Evolutionary conservation across 2,329 filamentous ascomycete species (phyloP).

Genomic region (Aspergillus clavatus): DNA sequence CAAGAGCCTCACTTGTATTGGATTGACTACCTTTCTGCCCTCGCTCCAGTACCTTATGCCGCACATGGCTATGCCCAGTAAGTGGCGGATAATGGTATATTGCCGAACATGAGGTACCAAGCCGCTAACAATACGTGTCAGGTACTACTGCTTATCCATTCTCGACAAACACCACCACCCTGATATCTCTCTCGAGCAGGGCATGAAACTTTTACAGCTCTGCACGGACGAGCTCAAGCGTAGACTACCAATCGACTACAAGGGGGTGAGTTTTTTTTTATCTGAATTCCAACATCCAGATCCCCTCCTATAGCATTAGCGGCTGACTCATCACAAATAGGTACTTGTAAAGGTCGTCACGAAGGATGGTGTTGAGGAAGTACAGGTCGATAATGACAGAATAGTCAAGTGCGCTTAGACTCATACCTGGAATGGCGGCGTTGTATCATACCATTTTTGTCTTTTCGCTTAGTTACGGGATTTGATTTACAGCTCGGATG

Average conservation of each 20-base stretch:
- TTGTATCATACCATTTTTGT: slow-evolving; percentile 30
- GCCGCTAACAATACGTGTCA: slow-evolving; percentile 36
- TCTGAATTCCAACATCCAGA: too few species aligned
- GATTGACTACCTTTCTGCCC: slow-evolving; percentile 91
- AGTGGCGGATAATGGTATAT: slow-evolving; percentile 28
- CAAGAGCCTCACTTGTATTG: slow-evolving; percentile 91
- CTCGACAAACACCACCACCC: slow-evolving; percentile 98
- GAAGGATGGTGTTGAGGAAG: slow-evolving; percentile 82
- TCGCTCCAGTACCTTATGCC: slow-evolving; percentile 86
- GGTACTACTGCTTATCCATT: slow-evolving; percentile 96
- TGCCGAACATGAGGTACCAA: background rate
- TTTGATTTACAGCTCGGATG: slow-evolving; percentile 21
- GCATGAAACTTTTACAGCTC: slow-evolving; percentile 86
- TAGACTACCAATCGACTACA: slow-evolving; percentile 96
- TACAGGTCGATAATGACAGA: slow-evolving; percentile 80
- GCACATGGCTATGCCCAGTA: slow-evolving; percentile 98
- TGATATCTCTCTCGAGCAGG: slow-evolving; percentile 81
- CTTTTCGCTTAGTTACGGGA: slow-evolving; percentile 29
- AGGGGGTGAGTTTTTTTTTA: slow-evolving; percentile 63
- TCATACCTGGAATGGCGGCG: slow-evolving; percentile 24
- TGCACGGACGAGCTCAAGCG: slow-evolving; percentile 97
- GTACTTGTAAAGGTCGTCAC: slow-evolving; percentile 80
- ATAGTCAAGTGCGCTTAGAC: slow-evolving; percentile 45
- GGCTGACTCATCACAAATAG: slow-evolving; percentile 31
- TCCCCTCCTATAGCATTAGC: slow-evolving; percentile 1